Evolutionary conservation across 1,139 yeast genomes (phyloP).

Genomic region (Yarrowia galli): DNA sequence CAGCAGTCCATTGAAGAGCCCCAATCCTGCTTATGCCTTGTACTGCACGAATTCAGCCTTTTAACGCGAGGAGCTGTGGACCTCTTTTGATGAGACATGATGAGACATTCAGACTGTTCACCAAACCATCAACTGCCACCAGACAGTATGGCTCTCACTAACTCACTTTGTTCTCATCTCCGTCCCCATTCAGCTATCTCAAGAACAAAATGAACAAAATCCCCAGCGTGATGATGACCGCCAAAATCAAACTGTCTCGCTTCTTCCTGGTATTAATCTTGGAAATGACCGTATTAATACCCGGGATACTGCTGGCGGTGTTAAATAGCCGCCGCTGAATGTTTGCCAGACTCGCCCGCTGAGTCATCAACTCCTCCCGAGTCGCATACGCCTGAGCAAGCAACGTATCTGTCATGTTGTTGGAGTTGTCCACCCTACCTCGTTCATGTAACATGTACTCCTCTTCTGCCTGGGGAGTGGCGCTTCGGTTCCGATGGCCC

Average conservation of each 20-base stretch:
- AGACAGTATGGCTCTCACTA: too few relatives aligned
- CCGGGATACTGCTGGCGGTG: conserved; percentile 76
- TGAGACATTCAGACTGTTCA: too few relatives aligned
- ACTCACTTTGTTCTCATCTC: too few relatives aligned
- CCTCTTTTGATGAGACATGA: too few relatives aligned
- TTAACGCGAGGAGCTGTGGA: too few relatives aligned
- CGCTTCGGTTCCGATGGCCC: conserved; percentile 58
- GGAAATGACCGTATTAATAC: conserved; percentile 74
- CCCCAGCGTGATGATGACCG: conserved; percentile 74
- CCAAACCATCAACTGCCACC: too few relatives aligned
- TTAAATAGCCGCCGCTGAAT: conserved; percentile 71
- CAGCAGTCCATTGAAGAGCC: too few relatives aligned
- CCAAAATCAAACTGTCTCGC: conserved; percentile 86
- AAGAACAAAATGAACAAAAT: conserved; percentile 71
- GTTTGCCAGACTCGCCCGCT: conserved; percentile 66
- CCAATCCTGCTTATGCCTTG: too few relatives aligned
- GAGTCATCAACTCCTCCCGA: conserved; percentile 80
- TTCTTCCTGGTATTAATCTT: conserved; percentile 88
- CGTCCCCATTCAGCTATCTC: conserved; percentile 43
- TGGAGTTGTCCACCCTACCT: conserved; percentile 73
- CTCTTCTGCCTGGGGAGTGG: conserved; percentile 54
- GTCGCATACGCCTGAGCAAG: conserved; percentile 87
- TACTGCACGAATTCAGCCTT: too few relatives aligned
- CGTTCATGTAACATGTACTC: conserved; percentile 83
- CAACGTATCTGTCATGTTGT: conserved; percentile 77